Conservation (phyloP, 2,329 filamentous ascomycete species). For the Phialophora tarda region DNA sequence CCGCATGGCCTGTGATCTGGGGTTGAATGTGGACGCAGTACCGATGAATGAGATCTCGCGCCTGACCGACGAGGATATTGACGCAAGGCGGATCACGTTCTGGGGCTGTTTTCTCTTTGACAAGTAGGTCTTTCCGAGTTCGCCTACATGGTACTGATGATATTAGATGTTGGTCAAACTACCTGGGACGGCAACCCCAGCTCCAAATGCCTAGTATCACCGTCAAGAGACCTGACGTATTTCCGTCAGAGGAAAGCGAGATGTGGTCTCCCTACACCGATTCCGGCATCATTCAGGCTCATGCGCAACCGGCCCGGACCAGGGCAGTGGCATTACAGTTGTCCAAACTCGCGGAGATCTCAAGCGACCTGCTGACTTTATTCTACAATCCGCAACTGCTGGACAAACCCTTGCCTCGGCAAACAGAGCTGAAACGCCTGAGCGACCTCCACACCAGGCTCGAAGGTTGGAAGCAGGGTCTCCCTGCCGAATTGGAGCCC, state of each 20-base stretch:
- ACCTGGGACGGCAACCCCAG: conserved; percentile 88
- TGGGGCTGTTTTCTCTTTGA: conserved; percentile 99
- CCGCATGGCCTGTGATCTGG: conserved; percentile 93
- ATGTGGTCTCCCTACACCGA: conserved; percentile 90
- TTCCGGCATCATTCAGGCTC: conserved; percentile 72
- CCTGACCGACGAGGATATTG: conserved; percentile 80
- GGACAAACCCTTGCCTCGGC: conserved; percentile 71
- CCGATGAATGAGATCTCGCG: conserved; percentile 65
- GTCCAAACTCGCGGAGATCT: conserved; percentile 86
- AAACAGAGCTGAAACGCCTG: conserved; percentile 86
- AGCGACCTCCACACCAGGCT: conserved; percentile 88
- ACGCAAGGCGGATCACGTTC: conserved; percentile 88
- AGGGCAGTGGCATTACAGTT: conserved; percentile 82
- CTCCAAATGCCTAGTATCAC: conserved; percentile 79
- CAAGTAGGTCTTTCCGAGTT: conserved; percentile 61
- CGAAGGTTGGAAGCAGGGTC: conserved; percentile 83
- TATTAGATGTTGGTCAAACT: conserved; percentile 87
- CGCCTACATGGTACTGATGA: conserved; percentile 20
- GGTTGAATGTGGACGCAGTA: conserved; percentile 81
- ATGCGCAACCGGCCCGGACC: conserved; percentile 80
- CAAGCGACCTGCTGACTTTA: conserved; percentile 82
- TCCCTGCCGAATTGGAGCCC: conserved; percentile 86
- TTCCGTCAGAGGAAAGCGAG: conserved; percentile 84
- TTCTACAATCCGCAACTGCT: conserved; percentile 83
- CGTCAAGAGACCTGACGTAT: conserved; percentile 87